These are phyloP conservation scores for Glycyrrhiza uralensis DNA, from an alignment of 306 rosid species.

Conservation along the genomic window DNA sequence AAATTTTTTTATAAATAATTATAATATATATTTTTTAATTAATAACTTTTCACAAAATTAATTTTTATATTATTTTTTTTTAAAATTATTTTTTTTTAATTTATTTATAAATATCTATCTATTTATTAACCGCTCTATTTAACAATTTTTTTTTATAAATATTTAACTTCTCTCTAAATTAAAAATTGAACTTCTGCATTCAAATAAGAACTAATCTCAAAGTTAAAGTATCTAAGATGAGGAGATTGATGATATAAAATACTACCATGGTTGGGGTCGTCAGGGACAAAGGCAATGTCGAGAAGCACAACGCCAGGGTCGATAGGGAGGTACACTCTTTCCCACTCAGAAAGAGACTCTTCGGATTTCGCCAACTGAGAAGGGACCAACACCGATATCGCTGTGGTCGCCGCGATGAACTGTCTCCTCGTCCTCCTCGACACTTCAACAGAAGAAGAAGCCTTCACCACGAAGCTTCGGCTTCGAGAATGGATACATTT, in stretches of 20 bases:
- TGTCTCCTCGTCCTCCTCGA: slow-evolving; percentile 41
- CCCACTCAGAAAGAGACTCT: slow-evolving; percentile 84
- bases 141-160: no score
- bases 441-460: slow-evolving; percentile 30
- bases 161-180: no score
- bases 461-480: slow-evolving; percentile 42
- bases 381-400: slow-evolving; percentile 52
- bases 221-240: no score
- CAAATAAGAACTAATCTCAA: no score
- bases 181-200: no score
- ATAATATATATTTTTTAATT: no score
- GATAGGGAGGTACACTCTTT: slow-evolving; percentile 74
- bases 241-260: not conserved
- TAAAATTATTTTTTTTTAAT: no score
- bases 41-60: no score
- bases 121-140: no score
- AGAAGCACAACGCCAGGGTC: slow-evolving; percentile 99
- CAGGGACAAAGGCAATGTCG: slow-evolving; percentile 91
- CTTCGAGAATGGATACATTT: slow-evolving; percentile 32
- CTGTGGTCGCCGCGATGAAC: slow-evolving; percentile 60
- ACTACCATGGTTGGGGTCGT: slow-evolving; percentile 63
- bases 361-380: slow-evolving; percentile 52
- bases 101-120: no score
- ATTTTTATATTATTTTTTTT: no score
- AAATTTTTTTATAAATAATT: no score